Base-by-base conservation (phyloP, 2,329 filamentous ascomycete species). In the Alternaria longipes region DNA sequence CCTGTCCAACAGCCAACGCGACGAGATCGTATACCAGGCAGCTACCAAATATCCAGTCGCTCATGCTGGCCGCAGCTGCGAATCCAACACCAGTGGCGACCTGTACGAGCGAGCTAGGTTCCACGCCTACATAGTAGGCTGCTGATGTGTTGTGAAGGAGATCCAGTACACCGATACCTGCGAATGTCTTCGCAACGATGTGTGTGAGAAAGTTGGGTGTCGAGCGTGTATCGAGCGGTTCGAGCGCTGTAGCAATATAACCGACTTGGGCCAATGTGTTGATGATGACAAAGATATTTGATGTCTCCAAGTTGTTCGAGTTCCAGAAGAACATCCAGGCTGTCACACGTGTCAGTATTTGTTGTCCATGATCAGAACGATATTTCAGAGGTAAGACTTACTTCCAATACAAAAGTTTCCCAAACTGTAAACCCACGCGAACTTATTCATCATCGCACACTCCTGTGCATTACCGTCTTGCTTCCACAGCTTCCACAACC, bases 271-370 rank as follows among this genome's bases (percentile, higher is more conserved):
- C 76, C 32, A 85, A 62, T 16, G 84, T 85, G 69, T 88, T 89
- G 49, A 84, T 74, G 20, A 84, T 73, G 42, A 88, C 86, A 66
- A 88, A 88, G 32, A 85, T 64, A 66, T 88, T 86, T 26, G 84
- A 79, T 0, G 81, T 81, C 56, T 83, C 81, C 5, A 89, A 80
- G 22, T 82, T 70, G 3, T 81, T 80, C 1, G 79, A 66, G 66
- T 88, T 88, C 86, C 86, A 89, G 78, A 87, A 87, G 66, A 88
- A 81, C 85, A 88, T 87, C 86, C 86, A 87, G 4, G 82, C 81
- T 82, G 42, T 34, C 14, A 16, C 9, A 18, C 3, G 28, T 34
- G 38, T 56, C 26, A 59, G 45, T 47, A 26, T 51, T 16, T 12
- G n/a, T 49, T 8, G 20, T 32, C 30, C 9, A 20, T 0, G 2